phyloP scores from a whole-genome alignment of 1,284 basidiomycete species.

The Thelephora terrestris region DNA sequence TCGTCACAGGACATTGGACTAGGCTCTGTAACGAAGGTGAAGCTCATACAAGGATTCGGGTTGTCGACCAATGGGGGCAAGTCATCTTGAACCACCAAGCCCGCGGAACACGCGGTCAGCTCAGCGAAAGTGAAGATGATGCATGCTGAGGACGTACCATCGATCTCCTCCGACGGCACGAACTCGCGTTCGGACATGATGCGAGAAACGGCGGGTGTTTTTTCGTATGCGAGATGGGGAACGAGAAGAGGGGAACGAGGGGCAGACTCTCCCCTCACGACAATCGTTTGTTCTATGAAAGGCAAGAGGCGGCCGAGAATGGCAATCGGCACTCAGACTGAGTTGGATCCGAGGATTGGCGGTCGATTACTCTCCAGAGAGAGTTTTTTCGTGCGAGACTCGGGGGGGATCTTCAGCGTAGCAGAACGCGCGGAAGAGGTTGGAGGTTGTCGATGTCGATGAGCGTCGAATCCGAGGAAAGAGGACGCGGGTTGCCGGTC shows the following conservation, averaged over 20 bases:
- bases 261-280: background rate
- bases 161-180: conserved; percentile 20
- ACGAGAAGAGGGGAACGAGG: background rate
- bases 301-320: background rate
- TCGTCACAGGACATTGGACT: conserved; percentile 31
- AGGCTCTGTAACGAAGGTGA: conserved; percentile 38
- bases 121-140: conserved; percentile 15
- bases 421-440: too few relatives aligned
- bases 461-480: too few relatives aligned
- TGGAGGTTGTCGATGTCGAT: too few relatives aligned
- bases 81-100: conserved; percentile 23
- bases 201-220: too few relatives aligned
- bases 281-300: conserved; percentile 1
- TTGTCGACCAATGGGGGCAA: conserved; percentile 44
- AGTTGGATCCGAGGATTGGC: too few relatives aligned
- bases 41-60: conserved; percentile 36
- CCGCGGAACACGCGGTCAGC: conserved; percentile 12
- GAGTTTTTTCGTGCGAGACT: too few relatives aligned
- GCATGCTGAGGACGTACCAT: conserved; percentile 18
- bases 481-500: too few relatives aligned
- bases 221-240: background rate
- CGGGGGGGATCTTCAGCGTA: too few relatives aligned
- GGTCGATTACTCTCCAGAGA: too few relatives aligned
- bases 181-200: too few relatives aligned
- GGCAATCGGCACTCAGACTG: too few relatives aligned